phyloP scores from a whole-genome alignment of 805 yeast species.

The Martiniozyma abietophila region DNA sequence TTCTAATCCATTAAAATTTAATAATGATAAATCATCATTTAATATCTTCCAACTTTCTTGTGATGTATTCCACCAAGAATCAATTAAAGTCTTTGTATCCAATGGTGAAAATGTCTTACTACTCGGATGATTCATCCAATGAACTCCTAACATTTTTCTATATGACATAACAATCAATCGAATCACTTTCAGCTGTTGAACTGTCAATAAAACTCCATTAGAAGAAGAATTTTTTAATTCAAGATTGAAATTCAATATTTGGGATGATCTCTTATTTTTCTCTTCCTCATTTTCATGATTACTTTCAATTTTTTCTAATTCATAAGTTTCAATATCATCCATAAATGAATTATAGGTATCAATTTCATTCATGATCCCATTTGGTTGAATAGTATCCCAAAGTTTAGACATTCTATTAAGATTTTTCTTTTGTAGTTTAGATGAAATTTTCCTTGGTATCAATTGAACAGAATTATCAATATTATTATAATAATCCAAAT shows the following conservation, averaged over 20 bases:
- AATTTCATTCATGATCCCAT: constrained; percentile 19
- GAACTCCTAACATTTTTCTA: constrained; percentile 40
- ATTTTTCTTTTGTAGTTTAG: constrained; percentile 25
- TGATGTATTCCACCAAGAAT: constrained; percentile 41
- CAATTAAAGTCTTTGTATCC: constrained; percentile 28
- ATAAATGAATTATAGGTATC: constrained; percentile 25
- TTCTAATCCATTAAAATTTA: constrained; percentile 61
- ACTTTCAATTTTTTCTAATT: constrained; percentile 18
- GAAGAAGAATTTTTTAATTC: constrained; percentile 22
- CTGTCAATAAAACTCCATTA: constrained; percentile 22
- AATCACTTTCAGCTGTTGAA: constrained; percentile 32
- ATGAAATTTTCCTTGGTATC: constrained; percentile 41
- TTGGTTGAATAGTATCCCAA: constrained; percentile 12
- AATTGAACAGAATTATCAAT: constrained; percentile 36
- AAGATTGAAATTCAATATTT: constrained; percentile 21
- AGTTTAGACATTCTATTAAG: constrained; percentile 17
- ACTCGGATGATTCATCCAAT: constrained; percentile 29
- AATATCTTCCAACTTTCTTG: constrained; percentile 51
- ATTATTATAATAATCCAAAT: constrained; percentile 25
- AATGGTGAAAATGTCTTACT: constrained; percentile 15
- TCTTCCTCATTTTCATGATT: constrained; percentile 3
- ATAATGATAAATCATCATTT: constrained; percentile 41
- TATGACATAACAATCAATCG: constrained; percentile 44
- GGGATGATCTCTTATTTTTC: constrained; percentile 15
- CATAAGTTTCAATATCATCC: constrained; percentile 27